These are phyloP conservation scores for Agapanthus africanus DNA, from an alignment of 106 monocot species.

Conservation along the genomic window DNA sequence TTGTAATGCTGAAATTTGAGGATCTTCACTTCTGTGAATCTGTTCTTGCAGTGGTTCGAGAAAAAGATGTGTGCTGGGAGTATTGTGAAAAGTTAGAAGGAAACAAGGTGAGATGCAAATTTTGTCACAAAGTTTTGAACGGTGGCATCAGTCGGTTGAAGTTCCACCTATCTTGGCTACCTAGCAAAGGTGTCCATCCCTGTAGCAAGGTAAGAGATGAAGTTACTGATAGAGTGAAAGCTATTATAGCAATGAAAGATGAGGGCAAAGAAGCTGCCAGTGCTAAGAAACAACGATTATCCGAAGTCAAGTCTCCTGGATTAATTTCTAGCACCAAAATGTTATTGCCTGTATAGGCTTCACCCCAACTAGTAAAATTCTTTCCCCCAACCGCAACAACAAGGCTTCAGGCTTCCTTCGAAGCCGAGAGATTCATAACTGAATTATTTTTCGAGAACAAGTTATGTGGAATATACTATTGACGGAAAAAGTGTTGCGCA, in stretches of 20 bases:
- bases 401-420: constrained; percentile 33
- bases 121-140: constrained; percentile 79
- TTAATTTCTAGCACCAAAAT: constrained; percentile 18
- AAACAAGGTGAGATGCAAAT: constrained; percentile 92
- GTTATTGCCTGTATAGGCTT: constrained; percentile 18
- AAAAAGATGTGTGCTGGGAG: constrained; percentile 95
- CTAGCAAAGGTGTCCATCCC: constrained; percentile 91
- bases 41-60: constrained; percentile 67
- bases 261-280: constrained; percentile 54
- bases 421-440: constrained; percentile 72
- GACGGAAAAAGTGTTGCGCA: constrained; percentile 64
- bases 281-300: constrained; percentile 49
- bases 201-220: constrained; percentile 82
- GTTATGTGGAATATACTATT: too few relatives aligned
- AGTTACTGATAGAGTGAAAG: constrained; percentile 72
- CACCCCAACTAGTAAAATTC: constrained; percentile 23
- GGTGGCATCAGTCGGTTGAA: constrained; percentile 96
- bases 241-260: constrained; percentile 68
- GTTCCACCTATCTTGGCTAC: constrained; percentile 76
- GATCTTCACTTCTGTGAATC: not conserved
- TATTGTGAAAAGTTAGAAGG: constrained; percentile 95
- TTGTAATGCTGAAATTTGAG: not conserved
- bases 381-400: constrained; percentile 16
- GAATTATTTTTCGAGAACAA: constrained; percentile 94
- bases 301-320: constrained; percentile 30